Evolutionary conservation across 2,329 filamentous ascomycete genomes (phyloP).

Genomic region (Chalaropsis ovoidea): DNA sequence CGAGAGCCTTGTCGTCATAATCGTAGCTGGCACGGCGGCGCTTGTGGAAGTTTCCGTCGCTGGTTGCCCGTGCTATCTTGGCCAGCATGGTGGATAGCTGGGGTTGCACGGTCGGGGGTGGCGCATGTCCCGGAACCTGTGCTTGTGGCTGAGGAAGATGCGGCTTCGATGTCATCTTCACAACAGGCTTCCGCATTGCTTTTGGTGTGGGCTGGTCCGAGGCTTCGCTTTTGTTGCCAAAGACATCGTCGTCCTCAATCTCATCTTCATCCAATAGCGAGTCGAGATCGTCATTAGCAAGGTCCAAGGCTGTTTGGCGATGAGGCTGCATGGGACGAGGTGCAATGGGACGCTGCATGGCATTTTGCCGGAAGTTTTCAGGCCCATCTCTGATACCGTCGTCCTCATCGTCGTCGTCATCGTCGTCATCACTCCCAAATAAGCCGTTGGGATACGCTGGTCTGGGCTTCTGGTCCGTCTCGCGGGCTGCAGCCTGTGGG

Average conservation of each 20-base stretch:
- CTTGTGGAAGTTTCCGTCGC: conserved; percentile 30
- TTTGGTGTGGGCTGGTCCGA: conserved; percentile 22
- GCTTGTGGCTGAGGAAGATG: conserved; percentile 18
- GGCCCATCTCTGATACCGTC: conserved; percentile 14
- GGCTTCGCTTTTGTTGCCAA: conserved; percentile 12
- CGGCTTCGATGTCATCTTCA: not conserved
- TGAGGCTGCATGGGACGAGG: conserved; percentile 16
- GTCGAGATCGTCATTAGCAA: conserved; percentile 22
- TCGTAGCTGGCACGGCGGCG: conserved; percentile 41
- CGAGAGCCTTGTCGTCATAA: conserved; percentile 48
- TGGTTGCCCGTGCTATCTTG: conserved; percentile 19
- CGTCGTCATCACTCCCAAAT: conserved; percentile 20
- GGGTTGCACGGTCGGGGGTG: not conserved
- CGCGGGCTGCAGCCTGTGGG: conserved; percentile 16
- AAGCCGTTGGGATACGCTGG: conserved; percentile 9
- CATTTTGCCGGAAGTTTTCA: conserved; percentile 4
- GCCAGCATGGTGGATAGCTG: conserved; percentile 17
- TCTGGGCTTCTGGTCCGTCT: not conserved
- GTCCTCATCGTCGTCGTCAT: conserved; percentile 17
- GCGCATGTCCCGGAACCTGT: not conserved
- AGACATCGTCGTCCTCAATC: conserved; percentile 17
- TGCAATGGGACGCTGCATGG: conserved; percentile 13
- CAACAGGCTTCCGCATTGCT: conserved; percentile 15
- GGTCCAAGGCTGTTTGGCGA: conserved; percentile 22
- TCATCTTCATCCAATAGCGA: conserved; percentile 22